phyloP scores from a whole-genome alignment of 106 monocot species.

The Xerophyta viscosa region DNA sequence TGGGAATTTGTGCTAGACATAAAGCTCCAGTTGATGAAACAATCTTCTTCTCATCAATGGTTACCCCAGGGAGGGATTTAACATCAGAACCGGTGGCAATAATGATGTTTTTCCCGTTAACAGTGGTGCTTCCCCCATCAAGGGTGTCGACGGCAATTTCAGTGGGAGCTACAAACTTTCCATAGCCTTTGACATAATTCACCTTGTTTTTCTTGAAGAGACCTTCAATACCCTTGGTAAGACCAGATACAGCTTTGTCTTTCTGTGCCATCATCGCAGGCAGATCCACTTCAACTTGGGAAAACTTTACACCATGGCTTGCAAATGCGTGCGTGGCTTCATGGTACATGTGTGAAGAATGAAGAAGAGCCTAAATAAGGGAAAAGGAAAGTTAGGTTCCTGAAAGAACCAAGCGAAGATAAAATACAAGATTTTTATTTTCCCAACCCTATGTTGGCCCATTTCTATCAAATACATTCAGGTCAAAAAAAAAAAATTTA shows the following conservation, averaged over 20 bases:
- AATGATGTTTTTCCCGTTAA: conserved; percentile 63
- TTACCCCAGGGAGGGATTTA: conserved; percentile 53
- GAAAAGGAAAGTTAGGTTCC: not conserved
- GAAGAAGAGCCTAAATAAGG: conserved; percentile 54
- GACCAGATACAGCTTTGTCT: conserved; percentile 64
- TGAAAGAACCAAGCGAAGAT: no score
- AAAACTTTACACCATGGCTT: conserved; percentile 56
- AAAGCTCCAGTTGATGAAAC: conserved; percentile 91
- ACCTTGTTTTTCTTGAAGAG: conserved; percentile 83
- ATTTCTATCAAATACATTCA: no score
- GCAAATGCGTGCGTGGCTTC: conserved; percentile 61
- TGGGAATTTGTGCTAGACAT: conserved; percentile 49
- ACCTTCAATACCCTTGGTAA: conserved; percentile 67
- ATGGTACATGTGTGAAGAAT: conserved; percentile 75
- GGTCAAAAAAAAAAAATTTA: no score
- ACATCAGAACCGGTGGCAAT: conserved; percentile 79
- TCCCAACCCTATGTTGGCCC: no score
- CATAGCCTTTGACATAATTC: conserved; percentile 60
- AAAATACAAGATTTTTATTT: no score
- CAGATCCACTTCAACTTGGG: conserved; percentile 52
- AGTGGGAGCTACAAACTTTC: conserved; percentile 54
- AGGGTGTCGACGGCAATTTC: conserved; percentile 55
- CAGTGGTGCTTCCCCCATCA: conserved; percentile 40
- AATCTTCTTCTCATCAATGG: conserved; percentile 77
- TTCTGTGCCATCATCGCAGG: conserved; percentile 75